Evolutionary conservation across 2,329 filamentous ascomycete genomes (phyloP).

Genomic region (Juglanconis sp.): DNA sequence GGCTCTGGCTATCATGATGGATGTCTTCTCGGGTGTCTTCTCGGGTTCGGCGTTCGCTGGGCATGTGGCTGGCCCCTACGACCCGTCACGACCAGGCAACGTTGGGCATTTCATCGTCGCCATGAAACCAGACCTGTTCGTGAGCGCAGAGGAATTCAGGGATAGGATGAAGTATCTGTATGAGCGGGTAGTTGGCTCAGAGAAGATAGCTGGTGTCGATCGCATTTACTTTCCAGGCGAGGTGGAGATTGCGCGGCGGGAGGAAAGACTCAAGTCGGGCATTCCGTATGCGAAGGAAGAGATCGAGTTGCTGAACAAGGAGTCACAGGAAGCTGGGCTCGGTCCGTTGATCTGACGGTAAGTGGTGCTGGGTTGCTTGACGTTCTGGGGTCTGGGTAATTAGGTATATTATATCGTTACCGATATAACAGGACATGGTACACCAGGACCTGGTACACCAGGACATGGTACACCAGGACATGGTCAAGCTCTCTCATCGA

Average conservation of each 20-base stretch:
- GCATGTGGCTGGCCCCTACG: slow-evolving; percentile 73
- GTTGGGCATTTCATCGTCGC: slow-evolving; percentile 73
- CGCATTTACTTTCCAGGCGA: slow-evolving; percentile 62
- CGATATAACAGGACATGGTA: too few species aligned
- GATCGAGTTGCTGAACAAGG: slow-evolving; percentile 52
- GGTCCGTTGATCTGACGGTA: slow-evolving; percentile 9
- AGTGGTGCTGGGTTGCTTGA: neutral
- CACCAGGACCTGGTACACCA: too few species aligned
- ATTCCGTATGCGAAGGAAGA: slow-evolving; percentile 59
- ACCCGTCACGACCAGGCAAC: slow-evolving; percentile 63
- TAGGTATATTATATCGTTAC: neutral
- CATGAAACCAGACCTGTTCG: slow-evolving; percentile 72
- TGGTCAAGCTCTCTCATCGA: too few species aligned
- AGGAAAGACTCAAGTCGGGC: slow-evolving; percentile 48
- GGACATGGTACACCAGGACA: too few species aligned
- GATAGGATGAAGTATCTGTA: slow-evolving; percentile 57
- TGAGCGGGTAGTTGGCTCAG: slow-evolving; percentile 48
- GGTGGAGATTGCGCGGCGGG: slow-evolving; percentile 54
- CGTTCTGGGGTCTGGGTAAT: neutral
- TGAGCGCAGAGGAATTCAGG: slow-evolving; percentile 67
- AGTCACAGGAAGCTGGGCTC: slow-evolving; percentile 45
- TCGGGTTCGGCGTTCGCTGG: slow-evolving; percentile 78
- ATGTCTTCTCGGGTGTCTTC: slow-evolving; percentile 77
- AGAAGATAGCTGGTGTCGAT: slow-evolving; percentile 54
- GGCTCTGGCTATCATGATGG: slow-evolving; percentile 79